A percentile compares a stretch with the other conserved stretches of the same genome.
Evolutionary conservation across 192 early-diverging fungal genomes (phyloP).

Genomic region (Coemansia sp.): DNA sequence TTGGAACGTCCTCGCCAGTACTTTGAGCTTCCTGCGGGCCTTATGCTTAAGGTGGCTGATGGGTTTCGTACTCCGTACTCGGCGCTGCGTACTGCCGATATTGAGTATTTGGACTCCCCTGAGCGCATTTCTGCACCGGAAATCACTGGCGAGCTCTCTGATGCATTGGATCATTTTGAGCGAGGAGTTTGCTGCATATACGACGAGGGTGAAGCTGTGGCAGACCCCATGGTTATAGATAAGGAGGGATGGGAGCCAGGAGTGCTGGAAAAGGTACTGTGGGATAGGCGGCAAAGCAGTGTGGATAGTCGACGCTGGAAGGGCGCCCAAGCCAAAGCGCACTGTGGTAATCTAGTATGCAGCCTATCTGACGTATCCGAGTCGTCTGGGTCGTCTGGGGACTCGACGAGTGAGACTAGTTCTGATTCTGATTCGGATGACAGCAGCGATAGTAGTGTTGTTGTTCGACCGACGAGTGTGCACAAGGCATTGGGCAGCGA

Average conservation of each 20-base stretch:
- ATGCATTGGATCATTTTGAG: slow-evolving; percentile 25
- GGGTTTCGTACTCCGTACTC: slow-evolving; percentile 17
- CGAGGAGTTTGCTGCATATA: slow-evolving; percentile 37
- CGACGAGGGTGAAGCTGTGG: slow-evolving; percentile 24
- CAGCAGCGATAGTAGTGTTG: slow-evolving; percentile 1
- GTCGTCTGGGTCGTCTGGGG: slow-evolving; percentile 4
- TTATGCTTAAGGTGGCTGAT: slow-evolving; percentile 21
- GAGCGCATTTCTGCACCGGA: background rate
- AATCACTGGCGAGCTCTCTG: slow-evolving; percentile 16
- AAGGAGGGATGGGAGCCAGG: slow-evolving; percentile 36
- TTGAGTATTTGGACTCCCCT: slow-evolving; percentile 18
- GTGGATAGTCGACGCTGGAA: slow-evolving; percentile 21
- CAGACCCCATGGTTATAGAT: slow-evolving; percentile 12
- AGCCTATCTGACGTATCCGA: slow-evolving; percentile 8
- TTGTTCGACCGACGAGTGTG: background rate
- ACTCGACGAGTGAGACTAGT: background rate
- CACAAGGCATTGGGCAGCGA: slow-evolving; percentile 44
- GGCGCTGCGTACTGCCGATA: slow-evolving; percentile 2
- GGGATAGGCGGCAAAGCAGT: slow-evolving; percentile 31
- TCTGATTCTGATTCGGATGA: slow-evolving; percentile 9
- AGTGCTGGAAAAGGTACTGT: slow-evolving; percentile 27
- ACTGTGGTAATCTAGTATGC: background rate
- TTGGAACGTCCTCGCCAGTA: background rate
- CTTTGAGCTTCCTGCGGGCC: slow-evolving; percentile 27
- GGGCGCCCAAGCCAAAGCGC: slow-evolving; percentile 10